Conservation (phyloP, 2,329 filamentous ascomycete genomes). For the Neofusicoccum sp. region DNA sequence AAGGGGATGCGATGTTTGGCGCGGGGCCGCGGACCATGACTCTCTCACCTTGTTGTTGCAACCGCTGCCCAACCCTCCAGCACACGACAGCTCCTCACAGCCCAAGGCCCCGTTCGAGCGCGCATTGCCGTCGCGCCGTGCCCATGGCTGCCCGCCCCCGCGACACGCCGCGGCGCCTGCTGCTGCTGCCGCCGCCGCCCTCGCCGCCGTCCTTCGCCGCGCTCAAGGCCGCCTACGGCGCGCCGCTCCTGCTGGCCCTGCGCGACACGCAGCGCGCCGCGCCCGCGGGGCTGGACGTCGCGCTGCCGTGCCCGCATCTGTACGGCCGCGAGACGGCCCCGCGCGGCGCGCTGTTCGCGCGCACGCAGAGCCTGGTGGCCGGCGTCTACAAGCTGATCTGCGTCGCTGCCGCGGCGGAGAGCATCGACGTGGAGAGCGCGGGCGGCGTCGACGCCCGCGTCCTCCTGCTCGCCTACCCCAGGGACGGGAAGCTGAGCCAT, state of each 20-base stretch:
- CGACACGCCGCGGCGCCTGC: conserved; percentile 31
- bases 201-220: conserved; percentile 41
- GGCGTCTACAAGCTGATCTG: conserved; percentile 78
- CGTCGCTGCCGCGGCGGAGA: conserved; percentile 66
- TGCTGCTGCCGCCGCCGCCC: conserved; percentile 50
- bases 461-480: conserved; percentile 68
- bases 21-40: not conserved
- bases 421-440: conserved; percentile 65
- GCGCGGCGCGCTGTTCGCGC: conserved; percentile 63
- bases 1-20: conserved; percentile 10
- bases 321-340: conserved; percentile 53
- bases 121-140: not conserved
- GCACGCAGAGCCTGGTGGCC: conserved; percentile 74
- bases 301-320: conserved; percentile 66
- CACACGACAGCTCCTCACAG: not conserved
- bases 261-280: conserved; percentile 40
- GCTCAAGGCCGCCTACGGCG: conserved; percentile 47
- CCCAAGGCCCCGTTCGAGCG: not conserved
- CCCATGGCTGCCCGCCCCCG: conserved; percentile 4
- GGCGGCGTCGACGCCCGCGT: conserved; percentile 77
- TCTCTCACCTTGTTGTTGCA: not conserved
- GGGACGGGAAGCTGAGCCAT: conserved; percentile 32
- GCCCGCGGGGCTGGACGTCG: conserved; percentile 58
- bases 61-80: not conserved
- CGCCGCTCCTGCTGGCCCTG: conserved; percentile 46